Evolutionary conservation across 495 filamentous ascomycete genomes (phyloP), one percentile per base, ranked within the genome.

Genomic region (Achaetomiella virescens): DNA sequence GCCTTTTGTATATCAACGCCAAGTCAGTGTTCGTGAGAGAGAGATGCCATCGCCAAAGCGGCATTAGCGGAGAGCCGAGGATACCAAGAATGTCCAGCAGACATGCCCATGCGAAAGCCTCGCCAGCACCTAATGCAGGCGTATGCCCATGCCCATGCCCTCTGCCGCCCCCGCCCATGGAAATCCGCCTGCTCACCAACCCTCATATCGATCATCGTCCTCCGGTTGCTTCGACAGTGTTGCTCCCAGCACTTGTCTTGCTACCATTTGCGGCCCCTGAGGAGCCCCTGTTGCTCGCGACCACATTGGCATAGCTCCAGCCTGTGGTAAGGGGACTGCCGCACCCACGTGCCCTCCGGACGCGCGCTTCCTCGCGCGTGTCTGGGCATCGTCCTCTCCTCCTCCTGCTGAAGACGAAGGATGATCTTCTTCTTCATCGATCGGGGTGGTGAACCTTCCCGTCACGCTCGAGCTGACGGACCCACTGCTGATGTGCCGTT

Each of bases 331-430:
- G 44, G n/a, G 72, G 64, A 53, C 65, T 66, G 3, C 59, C 35
- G 62, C 67, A 11, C 68, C 72, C 5, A 65, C 44, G 18, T 55
- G 52, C 14, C 68, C 64, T 7, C 62, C 61, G 20, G 73, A 75
- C 29, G 55, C 67, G 20, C 76, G 67, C 64, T 78, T 78, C 46
- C 67, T 58, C 17, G 70, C 69, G 15, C 71, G 61, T 44, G 67
- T 70, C 25, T 81, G 73, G 3, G 68, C 66, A 1, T 83, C 82
- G 45, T 83, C 82, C 55, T 88, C 86, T 52, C n/a, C n/a, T 88
- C 87, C 61, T 90, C 87, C 86, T 89, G 33, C 78, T 83, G 57
- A 91, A 91, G n/a, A 90, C 86, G 47, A 88, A 78, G 24, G 88
- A 82, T 18, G 79, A 73, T 51, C n/a, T n/a, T 87, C 83, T 61